Evolutionary conservation across 306 rosid species (phyloP).

Genomic region (Pterocarpus macrocarpus): DNA sequence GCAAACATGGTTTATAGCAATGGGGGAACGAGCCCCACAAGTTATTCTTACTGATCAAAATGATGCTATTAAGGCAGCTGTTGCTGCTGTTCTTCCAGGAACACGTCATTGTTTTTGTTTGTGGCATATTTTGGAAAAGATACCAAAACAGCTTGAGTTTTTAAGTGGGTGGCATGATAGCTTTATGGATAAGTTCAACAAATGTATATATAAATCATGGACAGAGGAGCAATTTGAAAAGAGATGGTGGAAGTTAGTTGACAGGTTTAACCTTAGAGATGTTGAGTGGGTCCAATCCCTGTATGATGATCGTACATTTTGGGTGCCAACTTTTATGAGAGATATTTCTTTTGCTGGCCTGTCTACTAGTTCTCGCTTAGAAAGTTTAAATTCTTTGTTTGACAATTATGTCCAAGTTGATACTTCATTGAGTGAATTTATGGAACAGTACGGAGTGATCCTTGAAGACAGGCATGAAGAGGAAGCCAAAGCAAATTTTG

Average conservation of each 20-base stretch:
- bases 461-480: conserved; percentile 71
- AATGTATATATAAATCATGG: conserved; percentile 65
- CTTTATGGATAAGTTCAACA: conserved; percentile 57
- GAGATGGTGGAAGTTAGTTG: conserved; percentile 71
- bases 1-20: conserved; percentile 70
- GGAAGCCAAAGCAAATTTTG: conserved; percentile 75
- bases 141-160: conserved; percentile 64
- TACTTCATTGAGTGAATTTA: conserved; percentile 61
- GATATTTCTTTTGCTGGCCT: conserved; percentile 63
- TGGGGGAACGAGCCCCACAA: conserved; percentile 66
- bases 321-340: conserved; percentile 67
- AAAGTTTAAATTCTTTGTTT: conserved; percentile 56
- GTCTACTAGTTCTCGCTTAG: conserved; percentile 56
- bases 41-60: conserved; percentile 69
- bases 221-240: conserved; percentile 64
- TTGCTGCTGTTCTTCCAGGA: conserved; percentile 61
- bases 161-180: conserved; percentile 59
- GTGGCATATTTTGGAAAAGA: conserved; percentile 72
- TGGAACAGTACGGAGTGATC: conserved; percentile 57
- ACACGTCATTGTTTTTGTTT: conserved; percentile 69
- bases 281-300: conserved; percentile 61
- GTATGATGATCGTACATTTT: conserved; percentile 59
- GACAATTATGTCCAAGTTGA: conserved; percentile 61
- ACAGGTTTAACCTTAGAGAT: conserved; percentile 60
- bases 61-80: conserved; percentile 65